A percentile compares a stretch with the other conserved stretches of the same genome.
phyloP scores from a whole-genome alignment of 2,329 filamentous ascomycete species.

The Epichloe bromicola region DNA sequence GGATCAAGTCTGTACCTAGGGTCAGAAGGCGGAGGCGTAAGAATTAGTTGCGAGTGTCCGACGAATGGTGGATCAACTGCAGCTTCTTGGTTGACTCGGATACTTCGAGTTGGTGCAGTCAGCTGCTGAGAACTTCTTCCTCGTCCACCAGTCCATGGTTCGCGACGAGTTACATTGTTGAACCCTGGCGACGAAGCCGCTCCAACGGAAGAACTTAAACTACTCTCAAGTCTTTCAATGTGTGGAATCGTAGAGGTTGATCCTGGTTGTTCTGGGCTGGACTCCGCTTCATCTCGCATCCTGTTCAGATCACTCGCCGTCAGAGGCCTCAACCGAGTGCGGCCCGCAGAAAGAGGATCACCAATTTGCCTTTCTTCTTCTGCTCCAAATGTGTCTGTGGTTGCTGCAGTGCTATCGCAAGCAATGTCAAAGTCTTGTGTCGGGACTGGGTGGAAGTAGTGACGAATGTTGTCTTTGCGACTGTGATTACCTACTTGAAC shows the following conservation, averaged over 20 bases:
- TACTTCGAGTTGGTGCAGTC: not conserved
- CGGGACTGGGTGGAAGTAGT: constrained; percentile 16
- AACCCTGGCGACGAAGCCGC: not conserved
- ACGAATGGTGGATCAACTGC: not conserved
- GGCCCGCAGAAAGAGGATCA: not conserved
- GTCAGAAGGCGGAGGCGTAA: constrained; percentile 7
- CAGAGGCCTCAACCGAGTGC: constrained; percentile 9
- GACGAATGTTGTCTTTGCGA: constrained; percentile 15
- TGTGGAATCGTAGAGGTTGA: not conserved
- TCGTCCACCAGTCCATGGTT: not conserved
- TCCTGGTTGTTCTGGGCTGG: constrained; percentile 4
- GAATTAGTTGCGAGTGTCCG: not conserved
- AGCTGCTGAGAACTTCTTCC: not conserved
- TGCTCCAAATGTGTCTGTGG: not conserved
- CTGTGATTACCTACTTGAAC: not conserved
- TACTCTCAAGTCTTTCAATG: not conserved
- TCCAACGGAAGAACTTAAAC: not conserved
- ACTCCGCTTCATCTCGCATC: constrained; percentile 8
- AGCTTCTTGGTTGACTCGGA: not conserved
- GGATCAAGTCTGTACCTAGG: not conserved
- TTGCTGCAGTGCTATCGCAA: constrained; percentile 22
- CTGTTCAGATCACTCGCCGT: constrained; percentile 9
- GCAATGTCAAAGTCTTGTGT: constrained; percentile 20
- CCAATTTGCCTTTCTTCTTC: not conserved
- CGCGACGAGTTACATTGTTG: not conserved